These are phyloP conservation scores for Zelonia costaricensis DNA, from an alignment of 208 protist species.

Conservation along the genomic window DNA sequence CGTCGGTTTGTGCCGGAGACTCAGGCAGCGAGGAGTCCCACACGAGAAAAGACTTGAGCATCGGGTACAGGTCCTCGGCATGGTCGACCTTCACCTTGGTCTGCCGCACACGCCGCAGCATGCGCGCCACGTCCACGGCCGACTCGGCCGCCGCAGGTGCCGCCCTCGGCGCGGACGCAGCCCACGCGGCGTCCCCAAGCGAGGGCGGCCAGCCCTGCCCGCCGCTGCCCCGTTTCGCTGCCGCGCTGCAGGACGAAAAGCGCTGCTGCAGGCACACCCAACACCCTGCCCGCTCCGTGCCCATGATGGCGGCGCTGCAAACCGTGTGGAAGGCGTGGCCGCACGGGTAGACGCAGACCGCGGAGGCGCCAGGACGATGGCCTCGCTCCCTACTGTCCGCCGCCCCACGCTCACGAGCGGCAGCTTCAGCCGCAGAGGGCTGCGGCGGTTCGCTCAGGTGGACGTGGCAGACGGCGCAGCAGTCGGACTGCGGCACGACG, in stretches of 20 bases:
- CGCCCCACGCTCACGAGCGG: no score
- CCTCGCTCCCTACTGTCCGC: no score
- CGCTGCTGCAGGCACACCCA: constrained; percentile 12
- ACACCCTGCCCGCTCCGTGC: constrained; percentile 6
- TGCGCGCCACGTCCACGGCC: constrained; percentile 14
- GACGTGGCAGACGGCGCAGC: constrained; percentile 57
- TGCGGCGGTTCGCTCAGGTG: constrained; percentile 24
- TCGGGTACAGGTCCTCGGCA: constrained; percentile 24
- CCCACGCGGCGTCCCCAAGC: background rate
- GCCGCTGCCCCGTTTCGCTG: no score
- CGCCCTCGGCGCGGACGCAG: background rate
- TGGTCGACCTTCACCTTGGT: constrained; percentile 28
- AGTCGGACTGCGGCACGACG: constrained; percentile 50
- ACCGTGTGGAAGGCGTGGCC: constrained; percentile 80
- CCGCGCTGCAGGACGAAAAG: constrained; percentile 1
- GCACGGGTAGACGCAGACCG: constrained; percentile 69
- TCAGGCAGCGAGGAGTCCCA: constrained; percentile 11
- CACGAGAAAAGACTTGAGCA: constrained; percentile 32
- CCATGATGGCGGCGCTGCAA: constrained; percentile 25
- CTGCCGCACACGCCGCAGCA: constrained; percentile 34
- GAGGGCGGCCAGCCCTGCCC: no score
- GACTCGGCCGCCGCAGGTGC: background rate
- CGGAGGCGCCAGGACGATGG: constrained; percentile 10
- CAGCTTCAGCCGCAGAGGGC: background rate
- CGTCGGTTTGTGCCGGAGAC: background rate